phyloP scores from a whole-genome alignment of 2,329 filamentous ascomycete species.

The Diaporthe aspalathi region DNA sequence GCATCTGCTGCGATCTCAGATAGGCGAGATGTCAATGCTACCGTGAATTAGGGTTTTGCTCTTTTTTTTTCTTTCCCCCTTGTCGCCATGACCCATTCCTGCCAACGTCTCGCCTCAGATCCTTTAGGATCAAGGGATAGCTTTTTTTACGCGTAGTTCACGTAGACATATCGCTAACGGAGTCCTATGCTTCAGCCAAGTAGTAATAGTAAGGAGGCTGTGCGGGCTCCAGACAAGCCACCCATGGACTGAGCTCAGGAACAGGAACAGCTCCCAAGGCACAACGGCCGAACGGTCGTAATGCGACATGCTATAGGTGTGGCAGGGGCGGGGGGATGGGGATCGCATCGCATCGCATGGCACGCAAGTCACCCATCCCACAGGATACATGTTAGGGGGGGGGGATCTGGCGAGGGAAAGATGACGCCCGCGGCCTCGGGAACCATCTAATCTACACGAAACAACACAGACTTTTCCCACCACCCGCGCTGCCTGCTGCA shows the following conservation, averaged over 20 bases:
- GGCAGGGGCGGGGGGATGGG: not conserved
- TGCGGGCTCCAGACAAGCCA: slow-evolving; percentile 27
- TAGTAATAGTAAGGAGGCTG: slow-evolving; percentile 10
- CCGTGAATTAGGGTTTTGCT: slow-evolving; percentile 18
- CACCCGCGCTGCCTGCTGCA: not conserved
- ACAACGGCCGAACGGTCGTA: slow-evolving; percentile 28
- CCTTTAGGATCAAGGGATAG: not conserved
- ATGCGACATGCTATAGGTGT: slow-evolving; percentile 23
- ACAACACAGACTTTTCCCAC: slow-evolving; percentile 13
- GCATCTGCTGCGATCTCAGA: slow-evolving; percentile 28
- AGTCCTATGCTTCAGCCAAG: slow-evolving; percentile 15
- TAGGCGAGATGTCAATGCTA: slow-evolving; percentile 29
- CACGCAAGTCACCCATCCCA: slow-evolving; percentile 5
- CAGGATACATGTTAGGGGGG: slow-evolving; percentile 20
- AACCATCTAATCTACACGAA: slow-evolving; percentile 12
- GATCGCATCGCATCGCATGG: not conserved
- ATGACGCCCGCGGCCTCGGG: slow-evolving; percentile 29
- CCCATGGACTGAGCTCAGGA: not conserved
- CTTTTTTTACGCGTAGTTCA: not conserved
- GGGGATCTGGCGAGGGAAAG: not conserved
- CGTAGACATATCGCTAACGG: not conserved
- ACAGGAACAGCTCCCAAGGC: slow-evolving; percentile 22
- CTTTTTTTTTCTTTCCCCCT: not conserved
- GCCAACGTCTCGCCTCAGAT: not conserved
- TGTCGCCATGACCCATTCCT: not conserved